phyloP scores from a whole-genome alignment of 768 basidiomycete genomes.

The Hebeloma cylindrosporum region DNA sequence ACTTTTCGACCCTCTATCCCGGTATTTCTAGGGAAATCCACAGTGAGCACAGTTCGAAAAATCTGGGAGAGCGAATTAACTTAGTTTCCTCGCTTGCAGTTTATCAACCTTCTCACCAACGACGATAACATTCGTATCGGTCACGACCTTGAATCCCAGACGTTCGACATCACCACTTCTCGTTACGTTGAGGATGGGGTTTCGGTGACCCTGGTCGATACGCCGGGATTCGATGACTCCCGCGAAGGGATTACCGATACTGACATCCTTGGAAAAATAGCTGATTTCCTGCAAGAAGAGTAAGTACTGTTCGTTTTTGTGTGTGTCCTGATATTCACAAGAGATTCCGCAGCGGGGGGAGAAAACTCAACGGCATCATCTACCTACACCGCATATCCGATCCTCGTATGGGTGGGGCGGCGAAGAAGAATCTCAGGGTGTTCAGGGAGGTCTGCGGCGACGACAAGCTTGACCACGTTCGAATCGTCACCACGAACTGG shows the following conservation, averaged over 20 bases:
- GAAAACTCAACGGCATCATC: slow-evolving; percentile 39
- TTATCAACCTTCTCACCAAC: slow-evolving; percentile 39
- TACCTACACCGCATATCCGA: slow-evolving; percentile 45
- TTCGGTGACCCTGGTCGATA: slow-evolving; percentile 38
- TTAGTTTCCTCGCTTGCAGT: too few species aligned
- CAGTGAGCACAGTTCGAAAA: too few species aligned
- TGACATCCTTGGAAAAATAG: slow-evolving; percentile 36
- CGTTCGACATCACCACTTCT: slow-evolving; percentile 25
- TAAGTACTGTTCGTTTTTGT: too few species aligned
- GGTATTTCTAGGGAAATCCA: background rate
- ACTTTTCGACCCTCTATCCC: background rate
- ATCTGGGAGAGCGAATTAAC: too few species aligned
- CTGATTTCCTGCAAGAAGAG: slow-evolving; percentile 19
- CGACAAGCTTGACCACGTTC: slow-evolving; percentile 42
- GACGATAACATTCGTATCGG: slow-evolving; percentile 37
- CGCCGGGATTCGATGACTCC: slow-evolving; percentile 47
- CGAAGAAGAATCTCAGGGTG: slow-evolving; percentile 44
- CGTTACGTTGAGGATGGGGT: slow-evolving; percentile 2
- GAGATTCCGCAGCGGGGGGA: slow-evolving; percentile 6
- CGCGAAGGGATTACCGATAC: slow-evolving; percentile 25
- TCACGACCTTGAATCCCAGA: slow-evolving; percentile 40
- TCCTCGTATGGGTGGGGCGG: slow-evolving; percentile 37
- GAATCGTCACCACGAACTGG: slow-evolving; percentile 50
- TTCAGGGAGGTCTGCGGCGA: slow-evolving; percentile 49
- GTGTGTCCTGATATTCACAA: background rate